Base-by-base conservation (phyloP, 805 yeast genomes). In the Metschnikowia proteae region DNA sequence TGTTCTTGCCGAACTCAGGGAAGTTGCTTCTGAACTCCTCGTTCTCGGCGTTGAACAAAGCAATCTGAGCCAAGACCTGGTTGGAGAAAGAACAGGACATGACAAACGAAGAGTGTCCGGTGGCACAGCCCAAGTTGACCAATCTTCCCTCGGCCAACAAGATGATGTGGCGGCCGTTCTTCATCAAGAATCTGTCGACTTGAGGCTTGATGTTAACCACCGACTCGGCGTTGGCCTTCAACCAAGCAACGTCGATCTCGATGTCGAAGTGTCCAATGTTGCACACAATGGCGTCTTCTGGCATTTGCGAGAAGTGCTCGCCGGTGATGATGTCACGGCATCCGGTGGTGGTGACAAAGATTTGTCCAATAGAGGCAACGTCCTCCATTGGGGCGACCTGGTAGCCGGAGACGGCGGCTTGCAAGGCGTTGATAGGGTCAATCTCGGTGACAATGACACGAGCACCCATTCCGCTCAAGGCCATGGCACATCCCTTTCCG, bases 401-500 rank as follows among this genome's bases (percentile, higher is more conserved):
- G 83, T 84, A 94, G 73, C 99, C 99, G 61, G 92, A 88, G 74
- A 94, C 97, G 63, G 98, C 97, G 62, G 99, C 99, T 82, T 92
- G 99, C 67, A 92, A 82, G 62, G 99, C 99, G 74, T 92, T 92
- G 79, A 92, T 92, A 69, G 99, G 99, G 76, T 92, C 99, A 66
- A 92, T 80, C 81, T 92, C 99, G 62, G 98, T 86, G 67, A 92
- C 90, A 60, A 94, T 82, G 64, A 92, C 99, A 76, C 97, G 88
- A 60, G 99, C 97, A 80, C 99, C 99, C 97, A 92, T 91, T 70
- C 95, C 91, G 78, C 88, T 86, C 67, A 94, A 83, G 60, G 99
- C 96, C 88, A 90, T 86, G 73, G 97, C 97, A 83, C 99, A 92
- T 75, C 99, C 99, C 81, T 92, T 92, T 80, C 99, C 99, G 69